These are phyloP conservation scores for Pleurotus salmoneostramineus DNA, from an alignment of 768 basidiomycete species.

Conservation along the genomic window DNA sequence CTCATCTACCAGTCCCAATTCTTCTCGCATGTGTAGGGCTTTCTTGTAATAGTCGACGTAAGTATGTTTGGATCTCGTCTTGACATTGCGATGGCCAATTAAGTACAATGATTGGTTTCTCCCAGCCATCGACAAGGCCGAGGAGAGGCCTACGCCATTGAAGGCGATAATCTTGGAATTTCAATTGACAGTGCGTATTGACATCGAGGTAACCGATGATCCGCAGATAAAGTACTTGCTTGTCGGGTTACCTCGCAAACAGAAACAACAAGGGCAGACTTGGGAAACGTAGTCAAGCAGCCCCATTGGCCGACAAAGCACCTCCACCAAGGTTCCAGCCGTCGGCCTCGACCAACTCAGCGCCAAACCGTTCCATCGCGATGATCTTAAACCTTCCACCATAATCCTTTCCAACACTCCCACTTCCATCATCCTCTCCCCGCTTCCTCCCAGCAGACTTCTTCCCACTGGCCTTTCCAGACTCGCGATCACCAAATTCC, in stretches of 20 bases:
- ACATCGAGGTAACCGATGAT: too few species aligned
- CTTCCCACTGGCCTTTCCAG: constrained; percentile 20
- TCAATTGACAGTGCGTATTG: too few species aligned
- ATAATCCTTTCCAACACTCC: background rate
- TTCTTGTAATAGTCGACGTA: too few species aligned
- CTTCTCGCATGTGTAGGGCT: too few species aligned
- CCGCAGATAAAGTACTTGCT: too few species aligned
- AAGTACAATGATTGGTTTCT: too few species aligned
- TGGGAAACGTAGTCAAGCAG: background rate
- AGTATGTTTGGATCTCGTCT: too few species aligned
- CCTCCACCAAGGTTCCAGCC: background rate
- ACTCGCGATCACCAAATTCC: constrained; percentile 58
- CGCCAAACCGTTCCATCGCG: constrained; percentile 65
- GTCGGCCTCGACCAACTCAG: constrained; percentile 45
- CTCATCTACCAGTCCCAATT: too few species aligned
- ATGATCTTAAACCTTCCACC: constrained; percentile 45
- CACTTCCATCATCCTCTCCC: background rate
- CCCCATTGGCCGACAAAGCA: background rate
- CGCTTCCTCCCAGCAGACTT: constrained; percentile 38
- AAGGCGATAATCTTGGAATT: too few species aligned
- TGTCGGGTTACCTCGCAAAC: background rate
- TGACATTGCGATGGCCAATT: too few species aligned
- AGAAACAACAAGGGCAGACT: background rate
- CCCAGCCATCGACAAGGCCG: too few species aligned
- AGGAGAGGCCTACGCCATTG: too few species aligned